Conservation (phyloP, 805 yeast genomes). For the Wickerhamomyces mucosus region DNA sequence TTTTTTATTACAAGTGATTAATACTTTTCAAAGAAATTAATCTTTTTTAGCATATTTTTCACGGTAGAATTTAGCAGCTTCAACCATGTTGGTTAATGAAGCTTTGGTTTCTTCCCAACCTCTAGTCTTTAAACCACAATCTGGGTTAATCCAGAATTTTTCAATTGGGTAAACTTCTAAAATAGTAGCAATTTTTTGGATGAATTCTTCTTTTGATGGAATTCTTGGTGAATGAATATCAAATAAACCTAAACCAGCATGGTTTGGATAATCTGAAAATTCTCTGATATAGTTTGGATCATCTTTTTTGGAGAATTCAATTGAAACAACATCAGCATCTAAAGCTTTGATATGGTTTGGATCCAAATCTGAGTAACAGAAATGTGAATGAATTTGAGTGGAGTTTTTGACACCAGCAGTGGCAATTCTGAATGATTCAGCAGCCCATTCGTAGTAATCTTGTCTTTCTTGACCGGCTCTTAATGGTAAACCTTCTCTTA, state of each 20-base stretch:
- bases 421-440: slow-evolving; percentile 98
- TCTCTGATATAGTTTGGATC: slow-evolving; percentile 97
- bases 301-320: slow-evolving; percentile 99
- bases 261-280: slow-evolving; percentile 98
- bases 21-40: not conserved
- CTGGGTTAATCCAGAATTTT: slow-evolving; percentile 99
- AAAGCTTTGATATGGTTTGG: slow-evolving; percentile 99
- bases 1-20: slow-evolving; percentile 3
- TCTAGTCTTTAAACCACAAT: slow-evolving; percentile 99
- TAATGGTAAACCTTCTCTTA: slow-evolving; percentile 99
- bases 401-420: slow-evolving; percentile 93
- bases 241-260: slow-evolving; percentile 97
- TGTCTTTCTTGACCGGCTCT: slow-evolving; percentile 96
- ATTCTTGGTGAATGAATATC: slow-evolving; percentile 99
- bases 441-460: slow-evolving; percentile 97
- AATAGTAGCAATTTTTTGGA: slow-evolving; percentile 87
- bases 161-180: slow-evolving; percentile 95
- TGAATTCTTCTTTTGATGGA: slow-evolving; percentile 95
- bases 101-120: slow-evolving; percentile 97
- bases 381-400: slow-evolving; percentile 99
- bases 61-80: slow-evolving; percentile 96
- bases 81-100: slow-evolving; percentile 97
- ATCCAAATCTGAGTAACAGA: slow-evolving; percentile 99
- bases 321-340: slow-evolving; percentile 98
- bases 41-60: slow-evolving; percentile 24